Evolutionary conservation across 441 rosid species (phyloP).

Genomic region (Corymbia citriodora): DNA sequence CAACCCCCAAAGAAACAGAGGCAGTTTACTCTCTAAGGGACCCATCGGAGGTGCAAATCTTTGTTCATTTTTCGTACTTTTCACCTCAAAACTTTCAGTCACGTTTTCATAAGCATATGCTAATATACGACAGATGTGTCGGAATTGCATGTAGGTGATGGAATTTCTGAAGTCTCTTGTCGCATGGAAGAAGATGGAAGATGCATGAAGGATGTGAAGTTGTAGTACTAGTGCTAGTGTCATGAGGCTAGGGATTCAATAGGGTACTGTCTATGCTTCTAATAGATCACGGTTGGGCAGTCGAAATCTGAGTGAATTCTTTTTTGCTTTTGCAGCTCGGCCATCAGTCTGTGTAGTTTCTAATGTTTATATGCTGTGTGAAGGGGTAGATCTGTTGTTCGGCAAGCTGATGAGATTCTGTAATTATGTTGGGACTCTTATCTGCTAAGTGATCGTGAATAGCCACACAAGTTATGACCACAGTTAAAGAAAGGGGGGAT

Average conservation of each 20-base stretch:
- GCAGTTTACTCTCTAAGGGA: conserved; percentile 75
- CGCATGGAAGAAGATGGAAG: conserved; percentile 48
- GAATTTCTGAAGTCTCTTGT: conserved; percentile 64
- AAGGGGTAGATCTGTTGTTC: not conserved
- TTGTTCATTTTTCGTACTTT: not conserved
- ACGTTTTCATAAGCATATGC: not conserved
- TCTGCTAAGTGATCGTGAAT: not conserved
- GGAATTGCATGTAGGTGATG: conserved; percentile 49
- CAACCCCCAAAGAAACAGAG: conserved; percentile 65
- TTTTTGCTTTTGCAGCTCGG: not conserved
- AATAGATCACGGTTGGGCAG: not conserved
- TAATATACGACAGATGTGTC: not conserved
- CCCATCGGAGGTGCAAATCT: conserved; percentile 57
- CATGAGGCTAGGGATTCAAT: not conserved
- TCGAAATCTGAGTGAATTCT: not conserved
- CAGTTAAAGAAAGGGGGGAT: not conserved
- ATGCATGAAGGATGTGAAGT: not conserved
- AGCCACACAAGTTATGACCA: not conserved
- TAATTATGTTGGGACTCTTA: not conserved
- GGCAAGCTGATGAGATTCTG: not conserved
- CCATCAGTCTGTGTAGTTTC: not conserved
- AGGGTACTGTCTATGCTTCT: not conserved
- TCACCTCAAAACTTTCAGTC: not conserved
- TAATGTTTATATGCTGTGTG: not conserved
- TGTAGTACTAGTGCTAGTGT: not conserved